These are phyloP conservation scores for Cutaneotrichosporon arboriforme DNA, from an alignment of 1,284 basidiomycete species.

Conservation along the genomic window DNA sequence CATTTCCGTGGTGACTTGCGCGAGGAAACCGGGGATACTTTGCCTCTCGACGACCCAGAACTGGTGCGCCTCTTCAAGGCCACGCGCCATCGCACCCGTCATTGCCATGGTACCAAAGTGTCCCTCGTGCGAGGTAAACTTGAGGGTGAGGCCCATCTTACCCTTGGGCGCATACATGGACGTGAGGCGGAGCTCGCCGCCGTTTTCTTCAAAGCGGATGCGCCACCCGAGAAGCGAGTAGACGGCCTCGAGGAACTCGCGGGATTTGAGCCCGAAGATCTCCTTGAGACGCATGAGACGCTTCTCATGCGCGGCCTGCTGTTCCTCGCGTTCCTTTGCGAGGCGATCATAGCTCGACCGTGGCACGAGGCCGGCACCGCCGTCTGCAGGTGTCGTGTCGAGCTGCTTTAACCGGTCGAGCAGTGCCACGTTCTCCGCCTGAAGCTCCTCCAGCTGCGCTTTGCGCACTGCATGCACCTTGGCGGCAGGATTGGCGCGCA, in stretches of 20 bases:
- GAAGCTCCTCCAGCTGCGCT: slow-evolving; percentile 50
- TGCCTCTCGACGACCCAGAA: slow-evolving; percentile 53
- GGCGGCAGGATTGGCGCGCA: slow-evolving; percentile 51
- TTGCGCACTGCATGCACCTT: slow-evolving; percentile 50
- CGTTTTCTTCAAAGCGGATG: slow-evolving; percentile 54
- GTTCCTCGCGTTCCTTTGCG: slow-evolving; percentile 46
- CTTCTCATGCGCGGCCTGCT: slow-evolving; percentile 52
- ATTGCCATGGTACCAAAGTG: slow-evolving; percentile 53
- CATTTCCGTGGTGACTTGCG: slow-evolving; percentile 52
- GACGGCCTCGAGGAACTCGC: slow-evolving; percentile 54
- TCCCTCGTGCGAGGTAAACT: slow-evolving; percentile 48
- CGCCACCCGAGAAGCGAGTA: slow-evolving; percentile 55
- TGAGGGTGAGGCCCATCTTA: slow-evolving; percentile 50
- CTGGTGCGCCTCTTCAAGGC: slow-evolving; percentile 48
- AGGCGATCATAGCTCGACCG: slow-evolving; percentile 49
- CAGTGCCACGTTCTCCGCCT: slow-evolving; percentile 51
- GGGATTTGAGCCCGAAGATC: slow-evolving; percentile 52
- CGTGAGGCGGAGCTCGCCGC: slow-evolving; percentile 53
- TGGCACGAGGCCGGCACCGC: slow-evolving; percentile 43
- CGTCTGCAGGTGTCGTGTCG: neutral
- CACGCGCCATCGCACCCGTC: slow-evolving; percentile 46
- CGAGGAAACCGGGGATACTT: slow-evolving; percentile 53
- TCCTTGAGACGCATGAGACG: slow-evolving; percentile 51
- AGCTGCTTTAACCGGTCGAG: slow-evolving; percentile 40
- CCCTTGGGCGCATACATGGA: slow-evolving; percentile 54